These are phyloP conservation scores for Rhizomucor miehei DNA, from an alignment of 371 early-diverging fungal genomes.

Conservation along the genomic window DNA sequence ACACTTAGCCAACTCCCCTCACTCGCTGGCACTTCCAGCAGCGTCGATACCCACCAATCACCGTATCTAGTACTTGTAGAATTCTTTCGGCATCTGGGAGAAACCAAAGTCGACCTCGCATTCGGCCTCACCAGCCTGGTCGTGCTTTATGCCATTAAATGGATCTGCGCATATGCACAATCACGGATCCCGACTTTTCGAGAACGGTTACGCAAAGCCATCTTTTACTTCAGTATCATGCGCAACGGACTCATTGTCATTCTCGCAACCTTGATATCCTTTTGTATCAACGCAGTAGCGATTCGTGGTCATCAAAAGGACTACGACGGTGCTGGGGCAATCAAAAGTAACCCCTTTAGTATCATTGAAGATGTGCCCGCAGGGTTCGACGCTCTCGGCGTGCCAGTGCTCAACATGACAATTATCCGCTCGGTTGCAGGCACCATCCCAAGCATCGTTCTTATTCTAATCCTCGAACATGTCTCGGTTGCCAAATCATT, in stretches of 20 bases:
- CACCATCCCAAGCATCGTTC: constrained; percentile 55
- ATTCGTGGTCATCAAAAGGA: too few relatives aligned
- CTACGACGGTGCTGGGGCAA: constrained; percentile 9
- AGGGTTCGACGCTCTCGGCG: constrained; percentile 59
- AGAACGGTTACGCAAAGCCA: constrained; percentile 14
- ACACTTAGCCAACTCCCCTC: constrained; percentile 68
- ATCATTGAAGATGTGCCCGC: constrained; percentile 67
- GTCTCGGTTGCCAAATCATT: constrained; percentile 80
- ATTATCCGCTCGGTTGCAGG: constrained; percentile 40
- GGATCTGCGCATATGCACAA: constrained; percentile 13
- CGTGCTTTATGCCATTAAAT: constrained; percentile 37
- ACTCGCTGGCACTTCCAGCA: constrained; percentile 64
- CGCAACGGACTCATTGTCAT: constrained; percentile 43
- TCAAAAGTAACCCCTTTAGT: constrained; percentile 19
- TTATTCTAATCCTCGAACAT: constrained; percentile 80
- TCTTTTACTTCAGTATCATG: constrained; percentile 48
- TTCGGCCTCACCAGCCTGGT: constrained; percentile 46
- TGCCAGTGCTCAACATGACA: constrained; percentile 40
- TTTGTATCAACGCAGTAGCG: constrained; percentile 7
- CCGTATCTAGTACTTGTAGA: constrained; percentile 50
- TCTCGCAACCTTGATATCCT: constrained; percentile 40
- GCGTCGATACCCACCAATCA: constrained; percentile 54
- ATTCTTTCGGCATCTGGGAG: constrained; percentile 31
- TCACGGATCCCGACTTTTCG: constrained; percentile 11
- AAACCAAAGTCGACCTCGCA: constrained; percentile 42